These are phyloP conservation scores for Mitragyna speciosa DNA, from an alignment of 257 asterid genomes.

Conservation along the genomic window DNA sequence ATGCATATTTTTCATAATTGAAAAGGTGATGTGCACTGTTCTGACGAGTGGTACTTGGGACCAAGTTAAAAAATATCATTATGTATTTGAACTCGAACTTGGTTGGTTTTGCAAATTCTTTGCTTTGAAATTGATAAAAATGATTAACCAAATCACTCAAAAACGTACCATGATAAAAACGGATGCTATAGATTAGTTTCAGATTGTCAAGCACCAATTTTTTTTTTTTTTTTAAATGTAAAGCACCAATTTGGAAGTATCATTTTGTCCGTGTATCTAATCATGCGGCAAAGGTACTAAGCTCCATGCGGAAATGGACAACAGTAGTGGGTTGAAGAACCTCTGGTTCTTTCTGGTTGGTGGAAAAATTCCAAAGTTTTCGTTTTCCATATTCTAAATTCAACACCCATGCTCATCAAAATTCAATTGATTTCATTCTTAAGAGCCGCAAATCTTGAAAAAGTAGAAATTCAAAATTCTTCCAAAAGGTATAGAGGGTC, in stretches of 20 bases:
- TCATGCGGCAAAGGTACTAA: not conserved
- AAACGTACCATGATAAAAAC: not conserved
- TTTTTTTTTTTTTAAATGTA: no score
- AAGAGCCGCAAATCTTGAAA: constrained; percentile 36
- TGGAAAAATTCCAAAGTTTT: not conserved
- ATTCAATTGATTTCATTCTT: not conserved
- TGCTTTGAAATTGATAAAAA: not conserved
- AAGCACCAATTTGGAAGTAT: not conserved
- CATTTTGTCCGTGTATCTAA: not conserved
- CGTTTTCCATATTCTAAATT: not conserved
- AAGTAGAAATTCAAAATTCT: not conserved
- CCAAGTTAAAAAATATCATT: no score
- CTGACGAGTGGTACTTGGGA: no score
- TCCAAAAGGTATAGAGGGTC: not conserved
- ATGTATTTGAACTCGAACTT: not conserved
- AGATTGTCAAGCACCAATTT: not conserved
- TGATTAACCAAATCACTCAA: not conserved
- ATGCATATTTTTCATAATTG: no score
- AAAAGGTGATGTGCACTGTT: no score
- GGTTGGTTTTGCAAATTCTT: not conserved
- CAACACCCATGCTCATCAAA: not conserved
- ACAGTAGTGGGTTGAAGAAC: not conserved
- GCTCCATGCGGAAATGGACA: constrained; percentile 13
- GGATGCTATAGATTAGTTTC: not conserved
- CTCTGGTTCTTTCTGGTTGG: not conserved